These are phyloP conservation scores for Boeremia exigua DNA, from an alignment of 2,329 filamentous ascomycete species.

Conservation along the genomic window DNA sequence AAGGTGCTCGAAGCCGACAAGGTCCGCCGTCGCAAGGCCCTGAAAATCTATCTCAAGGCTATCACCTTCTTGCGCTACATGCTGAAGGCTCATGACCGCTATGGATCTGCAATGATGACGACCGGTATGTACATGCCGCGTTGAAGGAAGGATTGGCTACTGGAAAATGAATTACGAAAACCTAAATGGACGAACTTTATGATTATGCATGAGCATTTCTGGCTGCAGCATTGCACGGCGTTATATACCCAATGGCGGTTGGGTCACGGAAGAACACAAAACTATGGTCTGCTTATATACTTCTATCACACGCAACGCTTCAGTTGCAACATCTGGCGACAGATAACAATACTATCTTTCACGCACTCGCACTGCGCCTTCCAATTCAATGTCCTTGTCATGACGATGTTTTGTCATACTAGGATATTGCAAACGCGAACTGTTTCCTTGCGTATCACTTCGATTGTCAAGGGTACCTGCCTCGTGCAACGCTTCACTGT, in stretches of 20 bases:
- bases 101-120: conserved; percentile 34
- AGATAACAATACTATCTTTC: conserved; percentile 3
- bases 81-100: conserved; percentile 33
- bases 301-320: conserved; percentile 4
- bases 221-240: conserved; percentile 18
- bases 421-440: background rate
- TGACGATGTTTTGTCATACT: background rate
- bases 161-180: conserved; percentile 5
- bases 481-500: conserved; percentile 9
- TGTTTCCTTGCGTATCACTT: background rate
- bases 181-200: conserved; percentile 2
- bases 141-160: conserved; percentile 9
- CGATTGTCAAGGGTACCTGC: conserved; percentile 1
- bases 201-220: conserved; percentile 14
- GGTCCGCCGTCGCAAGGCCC: conserved; percentile 24
- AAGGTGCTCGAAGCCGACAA: conserved; percentile 33
- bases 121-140: conserved; percentile 36
- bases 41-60: conserved; percentile 33
- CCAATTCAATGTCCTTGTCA: background rate
- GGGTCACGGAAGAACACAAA: conserved; percentile 8
- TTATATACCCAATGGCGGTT: conserved; percentile 19
- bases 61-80: conserved; percentile 33
- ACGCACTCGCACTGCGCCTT: background rate
- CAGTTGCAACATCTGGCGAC: conserved; percentile 10
- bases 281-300: conserved; percentile 4